These are phyloP conservation scores for Teratosphaeria pseudoeucalypti DNA, from an alignment of 2,329 filamentous ascomycete species.

Conservation along the genomic window DNA sequence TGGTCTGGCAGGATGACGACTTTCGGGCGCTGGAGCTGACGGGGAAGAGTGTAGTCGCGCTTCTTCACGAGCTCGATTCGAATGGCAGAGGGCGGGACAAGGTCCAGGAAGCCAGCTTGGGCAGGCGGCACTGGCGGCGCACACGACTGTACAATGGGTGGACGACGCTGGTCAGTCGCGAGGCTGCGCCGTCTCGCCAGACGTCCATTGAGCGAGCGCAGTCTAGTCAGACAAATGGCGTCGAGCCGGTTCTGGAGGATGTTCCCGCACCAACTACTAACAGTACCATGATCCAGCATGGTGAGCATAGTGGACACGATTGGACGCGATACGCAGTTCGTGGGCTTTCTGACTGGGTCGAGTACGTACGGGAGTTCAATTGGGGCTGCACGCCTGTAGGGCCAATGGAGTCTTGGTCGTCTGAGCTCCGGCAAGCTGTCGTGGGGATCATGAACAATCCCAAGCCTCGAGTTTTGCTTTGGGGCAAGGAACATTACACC, in stretches of 20 bases:
- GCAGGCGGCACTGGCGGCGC: not conserved
- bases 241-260: not conserved
- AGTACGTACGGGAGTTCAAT: conserved; percentile 18
- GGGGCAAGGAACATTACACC: conserved; percentile 22
- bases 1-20: not conserved
- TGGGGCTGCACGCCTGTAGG: conserved; percentile 21
- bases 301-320: conserved; percentile 5
- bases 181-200: not conserved
- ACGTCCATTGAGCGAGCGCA: not conserved
- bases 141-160: not conserved
- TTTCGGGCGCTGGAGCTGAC: not conserved
- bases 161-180: not conserved
- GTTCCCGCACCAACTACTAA: not conserved
- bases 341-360: conserved; percentile 14
- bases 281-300: not conserved
- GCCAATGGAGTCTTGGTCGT: conserved; percentile 18
- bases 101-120: not conserved
- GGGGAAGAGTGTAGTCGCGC: not conserved
- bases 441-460: conserved; percentile 22
- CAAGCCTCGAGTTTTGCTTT: conserved; percentile 20
- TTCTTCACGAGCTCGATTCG: not conserved
- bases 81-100: not conserved
- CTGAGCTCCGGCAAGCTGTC: conserved; percentile 14
- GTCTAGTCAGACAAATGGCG: not conserved
- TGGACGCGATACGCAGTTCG: conserved; percentile 18